These are phyloP conservation scores for Prunus campanulata DNA, from an alignment of 306 rosid species.

Conservation along the genomic window DNA sequence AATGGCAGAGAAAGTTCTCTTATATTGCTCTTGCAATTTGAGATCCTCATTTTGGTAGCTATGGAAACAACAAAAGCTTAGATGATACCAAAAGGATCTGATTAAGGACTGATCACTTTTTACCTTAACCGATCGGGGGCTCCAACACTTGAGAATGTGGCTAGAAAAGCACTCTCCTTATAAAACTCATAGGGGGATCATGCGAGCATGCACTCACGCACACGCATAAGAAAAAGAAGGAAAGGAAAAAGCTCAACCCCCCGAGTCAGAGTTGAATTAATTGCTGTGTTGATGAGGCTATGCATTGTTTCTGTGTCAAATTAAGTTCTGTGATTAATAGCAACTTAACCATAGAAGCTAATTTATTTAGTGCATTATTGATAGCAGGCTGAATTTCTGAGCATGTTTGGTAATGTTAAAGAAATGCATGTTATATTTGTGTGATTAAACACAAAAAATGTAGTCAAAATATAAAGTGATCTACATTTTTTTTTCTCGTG, in stretches of 20 bases:
- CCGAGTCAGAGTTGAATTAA: no score
- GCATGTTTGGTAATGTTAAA: not conserved
- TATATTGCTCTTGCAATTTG: no score
- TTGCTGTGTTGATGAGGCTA: not conserved
- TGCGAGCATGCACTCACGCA: not conserved
- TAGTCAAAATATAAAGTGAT: not conserved
- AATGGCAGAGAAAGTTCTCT: no score
- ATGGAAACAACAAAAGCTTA: no score
- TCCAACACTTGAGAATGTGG: no score
- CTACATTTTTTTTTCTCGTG: not conserved
- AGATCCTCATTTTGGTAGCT: no score
- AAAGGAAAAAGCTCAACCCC: no score
- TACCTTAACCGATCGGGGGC: no score
- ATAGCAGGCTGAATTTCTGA: not conserved
- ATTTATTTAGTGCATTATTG: not conserved
- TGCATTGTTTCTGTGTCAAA: not conserved
- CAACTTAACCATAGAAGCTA: not conserved
- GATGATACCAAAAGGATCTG: no score
- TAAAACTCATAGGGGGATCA: not conserved
- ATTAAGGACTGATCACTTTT: no score
- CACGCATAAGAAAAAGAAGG: not conserved
- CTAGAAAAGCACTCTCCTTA: not conserved
- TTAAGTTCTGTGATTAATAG: not conserved
- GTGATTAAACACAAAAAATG: not conserved
- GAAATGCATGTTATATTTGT: not conserved